These are phyloP conservation scores for Ascochyta rabiei DNA, from an alignment of 2,329 filamentous ascomycete genomes.

Conservation along the genomic window DNA sequence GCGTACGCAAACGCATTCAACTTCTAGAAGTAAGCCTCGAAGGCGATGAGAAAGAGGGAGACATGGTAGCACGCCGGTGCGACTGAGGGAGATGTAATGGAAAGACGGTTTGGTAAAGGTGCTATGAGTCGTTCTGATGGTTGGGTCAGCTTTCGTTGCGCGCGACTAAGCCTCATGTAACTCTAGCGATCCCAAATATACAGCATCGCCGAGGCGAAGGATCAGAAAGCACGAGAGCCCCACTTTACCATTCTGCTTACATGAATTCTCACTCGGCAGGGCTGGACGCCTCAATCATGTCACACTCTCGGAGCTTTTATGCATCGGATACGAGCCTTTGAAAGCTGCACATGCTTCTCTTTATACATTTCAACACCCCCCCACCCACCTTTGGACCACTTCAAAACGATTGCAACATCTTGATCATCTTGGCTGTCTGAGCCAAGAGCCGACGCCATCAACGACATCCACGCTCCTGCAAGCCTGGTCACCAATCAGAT, in stretches of 20 bases:
- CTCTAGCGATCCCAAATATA: neutral
- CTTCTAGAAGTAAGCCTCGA: constrained; percentile 23
- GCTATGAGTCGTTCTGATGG: neutral
- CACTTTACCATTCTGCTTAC: neutral
- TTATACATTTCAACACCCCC: too few relatives aligned
- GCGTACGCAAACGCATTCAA: constrained; percentile 90
- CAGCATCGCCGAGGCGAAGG: neutral
- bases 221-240: neutral
- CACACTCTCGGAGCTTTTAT: neutral
- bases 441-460: too few relatives aligned
- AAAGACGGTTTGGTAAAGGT: neutral
- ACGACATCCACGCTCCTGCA: too few relatives aligned
- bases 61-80: neutral
- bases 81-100: neutral
- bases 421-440: too few relatives aligned
- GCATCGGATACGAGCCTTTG: neutral
- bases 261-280: neutral
- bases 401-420: too few relatives aligned
- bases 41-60: neutral
- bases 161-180: neutral
- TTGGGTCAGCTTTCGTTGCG: neutral
- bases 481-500: too few relatives aligned
- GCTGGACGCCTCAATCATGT: constrained; percentile 4
- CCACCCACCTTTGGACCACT: too few relatives aligned
- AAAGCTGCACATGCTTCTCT: too few relatives aligned